Percentiles rank a stretch among this genome's conserved stretches.
Evolutionary conservation across 2,329 filamentous ascomycete species (phyloP).

Genomic region (Mycogone perniciosa): DNA sequence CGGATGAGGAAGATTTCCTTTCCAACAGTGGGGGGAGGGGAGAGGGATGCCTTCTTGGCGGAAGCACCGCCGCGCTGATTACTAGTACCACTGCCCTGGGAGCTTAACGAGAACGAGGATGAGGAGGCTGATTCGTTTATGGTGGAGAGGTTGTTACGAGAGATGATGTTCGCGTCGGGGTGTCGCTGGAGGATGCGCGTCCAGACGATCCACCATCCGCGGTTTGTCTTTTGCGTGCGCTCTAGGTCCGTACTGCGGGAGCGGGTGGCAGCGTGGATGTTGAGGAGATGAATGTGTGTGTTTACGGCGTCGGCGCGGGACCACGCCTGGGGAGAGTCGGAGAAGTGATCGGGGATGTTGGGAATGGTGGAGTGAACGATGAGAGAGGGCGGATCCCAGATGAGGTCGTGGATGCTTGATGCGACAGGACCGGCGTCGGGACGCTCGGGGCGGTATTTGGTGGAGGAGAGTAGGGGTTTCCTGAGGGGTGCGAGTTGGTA

Average conservation of each 20-base stretch:
- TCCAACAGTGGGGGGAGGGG: conserved; percentile 19
- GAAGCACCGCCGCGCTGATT: not conserved
- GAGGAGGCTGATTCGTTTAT: conserved; percentile 19
- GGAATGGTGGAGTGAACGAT: conserved; percentile 59
- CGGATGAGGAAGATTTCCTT: conserved; percentile 60
- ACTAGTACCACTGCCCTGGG: not conserved
- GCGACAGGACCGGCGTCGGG: conserved; percentile 25
- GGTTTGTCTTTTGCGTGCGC: conserved; percentile 58
- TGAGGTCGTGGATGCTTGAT: conserved; percentile 52
- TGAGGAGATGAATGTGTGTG: conserved; percentile 59
- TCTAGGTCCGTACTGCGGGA: conserved; percentile 43
- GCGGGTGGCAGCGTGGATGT: conserved; percentile 44
- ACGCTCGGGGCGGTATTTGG: conserved; percentile 48
- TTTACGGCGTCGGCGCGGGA: conserved; percentile 57
- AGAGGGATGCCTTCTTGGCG: not conserved
- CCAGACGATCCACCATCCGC: conserved; percentile 68
- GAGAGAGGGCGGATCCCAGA: conserved; percentile 53
- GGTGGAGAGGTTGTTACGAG: conserved; percentile 19
- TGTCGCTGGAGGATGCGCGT: conserved; percentile 44
- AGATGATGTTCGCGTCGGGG: conserved; percentile 12
- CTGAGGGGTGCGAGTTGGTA: conserved; percentile 54
- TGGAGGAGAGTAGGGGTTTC: conserved; percentile 51
- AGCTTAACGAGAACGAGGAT: conserved; percentile 14
- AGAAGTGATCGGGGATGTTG: conserved; percentile 50
- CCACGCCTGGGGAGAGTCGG: conserved; percentile 36